These are phyloP conservation scores for Malassezia sp. DNA, from an alignment of 1,284 basidiomycete genomes.

Conservation along the genomic window DNA sequence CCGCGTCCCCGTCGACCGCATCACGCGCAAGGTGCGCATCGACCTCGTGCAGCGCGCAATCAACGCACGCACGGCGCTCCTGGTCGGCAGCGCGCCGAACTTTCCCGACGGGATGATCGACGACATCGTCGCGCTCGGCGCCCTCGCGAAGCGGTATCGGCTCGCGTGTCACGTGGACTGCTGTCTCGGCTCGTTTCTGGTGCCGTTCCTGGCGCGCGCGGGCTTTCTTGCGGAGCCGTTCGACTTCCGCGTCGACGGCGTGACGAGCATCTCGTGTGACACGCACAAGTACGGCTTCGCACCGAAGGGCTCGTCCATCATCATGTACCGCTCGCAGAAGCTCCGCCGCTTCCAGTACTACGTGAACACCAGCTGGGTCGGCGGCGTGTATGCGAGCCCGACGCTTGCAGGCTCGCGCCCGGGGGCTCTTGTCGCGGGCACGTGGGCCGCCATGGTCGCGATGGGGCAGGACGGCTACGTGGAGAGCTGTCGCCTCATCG, in stretches of 20 bases:
- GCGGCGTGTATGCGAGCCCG: slow-evolving; percentile 44
- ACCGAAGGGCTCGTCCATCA: slow-evolving; percentile 39
- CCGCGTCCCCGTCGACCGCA: slow-evolving; percentile 69
- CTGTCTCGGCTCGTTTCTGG: slow-evolving; percentile 47
- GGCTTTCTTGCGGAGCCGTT: slow-evolving; percentile 39
- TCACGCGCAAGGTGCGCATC: slow-evolving; percentile 69
- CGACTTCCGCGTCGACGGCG: slow-evolving; percentile 43
- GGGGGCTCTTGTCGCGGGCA: slow-evolving; percentile 81
- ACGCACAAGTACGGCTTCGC: slow-evolving; percentile 47
- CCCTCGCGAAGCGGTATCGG: slow-evolving; percentile 63
- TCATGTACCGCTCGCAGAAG: slow-evolving; percentile 31
- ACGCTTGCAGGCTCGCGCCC: slow-evolving; percentile 54
- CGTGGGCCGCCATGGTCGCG: slow-evolving; percentile 90
- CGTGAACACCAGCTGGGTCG: slow-evolving; percentile 43
- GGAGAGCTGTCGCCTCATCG: slow-evolving; percentile 72
- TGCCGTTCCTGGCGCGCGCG: slow-evolving; percentile 40
- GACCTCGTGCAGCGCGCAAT: slow-evolving; percentile 59
- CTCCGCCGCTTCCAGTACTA: slow-evolving; percentile 44
- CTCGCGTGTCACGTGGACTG: slow-evolving; percentile 70
- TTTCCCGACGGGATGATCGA: slow-evolving; percentile 52
- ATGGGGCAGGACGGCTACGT: slow-evolving; percentile 86
- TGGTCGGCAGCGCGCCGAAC: slow-evolving; percentile 81
- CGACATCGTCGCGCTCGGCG: slow-evolving; percentile 68
- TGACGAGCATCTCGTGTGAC: slow-evolving; percentile 43
- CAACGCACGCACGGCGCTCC: slow-evolving; percentile 50